Percentiles rank a stretch among this genome's conserved stretches.
Conservation (phyloP, 305 asterid genomes). For the Fraxinus platypoda region DNA sequence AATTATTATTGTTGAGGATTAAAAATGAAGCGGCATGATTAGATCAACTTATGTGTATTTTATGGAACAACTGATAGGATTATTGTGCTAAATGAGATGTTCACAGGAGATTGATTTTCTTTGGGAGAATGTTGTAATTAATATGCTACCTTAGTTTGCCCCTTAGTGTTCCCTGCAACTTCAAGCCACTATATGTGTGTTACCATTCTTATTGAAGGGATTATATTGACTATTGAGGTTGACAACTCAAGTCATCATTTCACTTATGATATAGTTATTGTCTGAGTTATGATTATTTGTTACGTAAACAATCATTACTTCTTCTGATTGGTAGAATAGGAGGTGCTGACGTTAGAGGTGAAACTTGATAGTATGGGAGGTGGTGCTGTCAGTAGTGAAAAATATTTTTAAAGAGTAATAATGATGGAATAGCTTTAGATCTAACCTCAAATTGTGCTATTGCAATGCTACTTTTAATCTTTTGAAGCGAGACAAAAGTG, state of each 20-base stretch:
- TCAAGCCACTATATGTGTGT: not conserved
- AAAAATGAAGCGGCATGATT: not conserved
- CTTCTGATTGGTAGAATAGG: not conserved
- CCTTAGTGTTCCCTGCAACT: too few relatives aligned
- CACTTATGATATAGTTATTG: not conserved
- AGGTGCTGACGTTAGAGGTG: not conserved
- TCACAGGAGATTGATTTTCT: not conserved
- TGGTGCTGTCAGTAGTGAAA: not conserved
- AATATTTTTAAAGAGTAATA: too few relatives aligned
- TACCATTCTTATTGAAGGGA: not conserved
- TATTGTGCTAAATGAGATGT: not conserved
- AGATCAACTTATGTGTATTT: not conserved
- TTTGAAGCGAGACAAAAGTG: not conserved
- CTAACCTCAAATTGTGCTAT: not conserved
- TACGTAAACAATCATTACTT: not conserved
- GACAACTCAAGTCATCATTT: not conserved
- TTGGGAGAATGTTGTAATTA: not conserved
- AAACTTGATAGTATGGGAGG: not conserved
- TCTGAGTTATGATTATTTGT: too few relatives aligned
- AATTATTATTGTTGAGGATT: not conserved
- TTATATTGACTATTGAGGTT: not conserved
- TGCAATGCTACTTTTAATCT: not conserved
- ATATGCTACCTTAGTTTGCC: not conserved
- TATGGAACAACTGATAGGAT: not conserved
- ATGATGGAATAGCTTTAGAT: too few relatives aligned